A percentile compares a stretch with the other conserved stretches of the same genome.
phyloP scores from a whole-genome alignment of 2,329 filamentous ascomycete genomes.

The Cyphellophora attinorum region DNA sequence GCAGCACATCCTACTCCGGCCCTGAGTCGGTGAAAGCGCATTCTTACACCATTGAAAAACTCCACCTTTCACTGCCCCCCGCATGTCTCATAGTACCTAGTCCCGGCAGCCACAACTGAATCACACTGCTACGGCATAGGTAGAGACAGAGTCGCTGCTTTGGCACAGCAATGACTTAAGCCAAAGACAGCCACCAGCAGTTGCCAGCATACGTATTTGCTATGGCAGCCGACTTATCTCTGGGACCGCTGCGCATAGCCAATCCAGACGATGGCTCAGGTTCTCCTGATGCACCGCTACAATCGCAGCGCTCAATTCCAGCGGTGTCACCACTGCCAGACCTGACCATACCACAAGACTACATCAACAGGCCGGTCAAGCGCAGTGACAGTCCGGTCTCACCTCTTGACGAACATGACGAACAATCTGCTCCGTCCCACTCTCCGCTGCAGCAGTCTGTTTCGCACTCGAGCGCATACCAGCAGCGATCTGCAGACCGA shows the following conservation, averaged over 20 bases:
- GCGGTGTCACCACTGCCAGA: constrained; percentile 15
- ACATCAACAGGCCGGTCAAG: constrained; percentile 7
- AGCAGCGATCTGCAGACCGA: constrained; percentile 11
- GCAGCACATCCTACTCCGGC: too few relatives aligned
- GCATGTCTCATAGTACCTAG: background rate
- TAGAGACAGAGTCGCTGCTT: too few relatives aligned
- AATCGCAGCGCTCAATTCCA: constrained; percentile 12
- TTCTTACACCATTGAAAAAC: too few relatives aligned
- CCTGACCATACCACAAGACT: constrained; percentile 10
- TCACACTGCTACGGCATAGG: too few relatives aligned
- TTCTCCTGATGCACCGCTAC: constrained; percentile 20
- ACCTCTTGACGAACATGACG: constrained; percentile 12
- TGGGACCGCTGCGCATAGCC: constrained; percentile 91
- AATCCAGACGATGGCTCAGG: constrained; percentile 77
- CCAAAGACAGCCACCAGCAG: too few relatives aligned
- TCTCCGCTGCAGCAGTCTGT: constrained; percentile 4
- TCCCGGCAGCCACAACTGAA: too few relatives aligned
- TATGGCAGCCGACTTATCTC: constrained; percentile 48
- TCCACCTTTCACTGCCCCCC: constrained; percentile 1
- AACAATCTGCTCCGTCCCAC: constrained; percentile 6
- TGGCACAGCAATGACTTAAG: too few relatives aligned
- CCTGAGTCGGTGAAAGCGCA: too few relatives aligned
- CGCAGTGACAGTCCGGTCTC: constrained; percentile 16
- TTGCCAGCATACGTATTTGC: too few relatives aligned
- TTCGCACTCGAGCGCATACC: background rate